These are phyloP conservation scores for Coelastrella sp. DNA, from an alignment of 139 green algal genomes.

Conservation along the genomic window DNA sequence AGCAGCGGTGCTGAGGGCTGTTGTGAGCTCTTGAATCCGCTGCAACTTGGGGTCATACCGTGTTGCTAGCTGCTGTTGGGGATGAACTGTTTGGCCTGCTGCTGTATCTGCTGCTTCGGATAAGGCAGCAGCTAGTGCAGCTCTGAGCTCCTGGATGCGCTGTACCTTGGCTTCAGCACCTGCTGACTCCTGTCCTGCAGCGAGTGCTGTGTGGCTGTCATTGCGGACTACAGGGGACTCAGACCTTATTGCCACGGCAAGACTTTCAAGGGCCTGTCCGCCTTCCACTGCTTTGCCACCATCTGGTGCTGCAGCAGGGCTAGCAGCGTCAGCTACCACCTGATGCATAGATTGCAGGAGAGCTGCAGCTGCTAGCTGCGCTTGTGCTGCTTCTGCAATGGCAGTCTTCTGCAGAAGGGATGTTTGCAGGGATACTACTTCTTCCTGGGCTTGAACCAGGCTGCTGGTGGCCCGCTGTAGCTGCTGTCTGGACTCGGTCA, in stretches of 20 bases:
- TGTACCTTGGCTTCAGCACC: slow-evolving; percentile 46
- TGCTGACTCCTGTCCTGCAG: neutral
- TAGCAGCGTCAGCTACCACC: neutral
- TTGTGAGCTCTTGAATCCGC: slow-evolving; percentile 1
- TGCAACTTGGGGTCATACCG: slow-evolving; percentile 16
- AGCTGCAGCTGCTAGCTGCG: slow-evolving; percentile 29
- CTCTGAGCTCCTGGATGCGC: slow-evolving; percentile 56
- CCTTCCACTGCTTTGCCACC: slow-evolving; percentile 6
- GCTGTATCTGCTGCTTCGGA: slow-evolving; percentile 27
- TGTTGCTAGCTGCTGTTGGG: neutral
- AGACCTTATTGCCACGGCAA: neutral
- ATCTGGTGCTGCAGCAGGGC: neutral
- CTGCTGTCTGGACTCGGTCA: neutral
- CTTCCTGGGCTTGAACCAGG: neutral
- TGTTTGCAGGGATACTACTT: neutral
- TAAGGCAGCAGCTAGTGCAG: slow-evolving; percentile 48
- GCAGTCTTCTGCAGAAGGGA: slow-evolving; percentile 36
- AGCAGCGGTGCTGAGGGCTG: slow-evolving; percentile 4
- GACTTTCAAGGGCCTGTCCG: no score
- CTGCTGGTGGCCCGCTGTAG: neutral
- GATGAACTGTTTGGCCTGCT: neutral
- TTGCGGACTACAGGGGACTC: neutral
- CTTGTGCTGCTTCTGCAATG: slow-evolving; percentile 37
- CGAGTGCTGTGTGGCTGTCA: neutral
- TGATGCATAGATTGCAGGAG: neutral